phyloP scores from a whole-genome alignment of 345 rosid species.

The Stellera chamaejasme region DNA sequence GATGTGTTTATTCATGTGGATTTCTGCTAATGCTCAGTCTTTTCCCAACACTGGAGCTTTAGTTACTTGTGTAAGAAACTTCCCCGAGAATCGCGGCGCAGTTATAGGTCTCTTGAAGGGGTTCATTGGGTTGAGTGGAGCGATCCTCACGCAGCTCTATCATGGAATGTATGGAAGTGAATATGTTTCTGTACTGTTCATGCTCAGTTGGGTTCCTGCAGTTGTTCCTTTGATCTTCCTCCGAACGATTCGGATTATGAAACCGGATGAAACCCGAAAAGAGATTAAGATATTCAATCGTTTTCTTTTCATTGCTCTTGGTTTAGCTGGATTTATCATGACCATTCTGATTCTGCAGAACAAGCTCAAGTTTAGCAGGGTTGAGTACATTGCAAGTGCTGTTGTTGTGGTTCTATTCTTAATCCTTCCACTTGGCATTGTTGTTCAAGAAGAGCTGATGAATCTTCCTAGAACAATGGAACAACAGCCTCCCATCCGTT shows the following conservation, averaged over 20 bases:
- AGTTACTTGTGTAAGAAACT: conserved; percentile 49
- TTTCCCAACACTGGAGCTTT: conserved; percentile 46
- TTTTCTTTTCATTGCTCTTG: conserved; percentile 38
- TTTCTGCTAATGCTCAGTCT: conserved; percentile 48
- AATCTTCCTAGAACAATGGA: neutral
- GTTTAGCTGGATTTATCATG: conserved; percentile 41
- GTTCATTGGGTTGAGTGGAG: conserved; percentile 48
- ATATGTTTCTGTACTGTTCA: conserved; percentile 27
- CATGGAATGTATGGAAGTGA: conserved; percentile 35
- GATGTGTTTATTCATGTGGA: conserved; percentile 42
- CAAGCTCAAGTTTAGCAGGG: conserved; percentile 24
- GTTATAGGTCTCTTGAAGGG: conserved; percentile 48
- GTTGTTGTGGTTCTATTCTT: conserved; percentile 25
- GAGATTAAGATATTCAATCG: conserved; percentile 32
- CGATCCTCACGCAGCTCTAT: conserved; percentile 37
- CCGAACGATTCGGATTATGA: conserved; percentile 27
- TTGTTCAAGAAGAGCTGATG: conserved; percentile 31
- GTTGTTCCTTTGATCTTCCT: conserved; percentile 34
- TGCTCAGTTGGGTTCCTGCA: conserved; percentile 40
- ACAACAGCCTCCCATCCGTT: neutral
- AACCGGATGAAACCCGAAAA: conserved; percentile 13
- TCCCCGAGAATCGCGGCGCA: conserved; percentile 44
- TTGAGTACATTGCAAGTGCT: conserved; percentile 31
- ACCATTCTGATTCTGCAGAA: conserved; percentile 25
- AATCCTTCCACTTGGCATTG: conserved; percentile 33